phyloP scores from a whole-genome alignment of 2,329 filamentous ascomycete species.

The Endoconidiophora polonica region DNA sequence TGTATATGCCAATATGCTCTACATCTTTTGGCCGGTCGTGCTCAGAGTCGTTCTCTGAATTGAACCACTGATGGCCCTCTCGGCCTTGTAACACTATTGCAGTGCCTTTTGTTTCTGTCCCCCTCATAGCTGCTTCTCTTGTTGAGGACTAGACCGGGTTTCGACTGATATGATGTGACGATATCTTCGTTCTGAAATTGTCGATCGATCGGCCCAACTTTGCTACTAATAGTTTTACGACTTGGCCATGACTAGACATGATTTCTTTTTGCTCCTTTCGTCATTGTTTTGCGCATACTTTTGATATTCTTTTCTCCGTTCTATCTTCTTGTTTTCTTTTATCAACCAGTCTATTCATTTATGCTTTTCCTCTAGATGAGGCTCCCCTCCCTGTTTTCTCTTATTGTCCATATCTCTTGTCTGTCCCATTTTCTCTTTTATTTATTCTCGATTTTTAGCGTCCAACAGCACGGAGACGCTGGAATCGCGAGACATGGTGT shows the following conservation, averaged over 20 bases:
- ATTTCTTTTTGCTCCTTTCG: slow-evolving; percentile 15
- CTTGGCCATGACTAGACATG: slow-evolving; percentile 18
- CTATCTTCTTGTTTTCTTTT: not conserved
- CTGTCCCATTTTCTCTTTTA: not conserved
- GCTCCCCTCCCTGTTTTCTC: too few relatives aligned
- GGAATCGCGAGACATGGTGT: not conserved
- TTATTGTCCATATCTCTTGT: not conserved
- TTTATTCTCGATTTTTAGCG: slow-evolving; percentile 9
- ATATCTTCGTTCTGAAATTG: not conserved
- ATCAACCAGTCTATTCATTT: not conserved
- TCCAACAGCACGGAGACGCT: slow-evolving; percentile 5
- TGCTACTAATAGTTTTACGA: slow-evolving; percentile 13
- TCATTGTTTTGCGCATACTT: not conserved
- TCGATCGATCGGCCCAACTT: not conserved
- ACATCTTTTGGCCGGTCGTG: too few relatives aligned
- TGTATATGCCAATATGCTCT: too few relatives aligned
- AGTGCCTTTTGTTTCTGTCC: slow-evolving; percentile 12
- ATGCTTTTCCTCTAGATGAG: slow-evolving; percentile 15
- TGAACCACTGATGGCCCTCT: slow-evolving; percentile 5
- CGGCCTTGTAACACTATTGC: slow-evolving; percentile 12
- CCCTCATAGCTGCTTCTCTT: slow-evolving; percentile 9
- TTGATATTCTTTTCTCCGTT: not conserved
- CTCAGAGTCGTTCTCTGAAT: slow-evolving; percentile 12
- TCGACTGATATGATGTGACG: slow-evolving; percentile 12
- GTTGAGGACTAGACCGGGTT: too few relatives aligned